Base-by-base conservation (phyloP, 1,139 yeast species). In the Diutina siamensis region DNA sequence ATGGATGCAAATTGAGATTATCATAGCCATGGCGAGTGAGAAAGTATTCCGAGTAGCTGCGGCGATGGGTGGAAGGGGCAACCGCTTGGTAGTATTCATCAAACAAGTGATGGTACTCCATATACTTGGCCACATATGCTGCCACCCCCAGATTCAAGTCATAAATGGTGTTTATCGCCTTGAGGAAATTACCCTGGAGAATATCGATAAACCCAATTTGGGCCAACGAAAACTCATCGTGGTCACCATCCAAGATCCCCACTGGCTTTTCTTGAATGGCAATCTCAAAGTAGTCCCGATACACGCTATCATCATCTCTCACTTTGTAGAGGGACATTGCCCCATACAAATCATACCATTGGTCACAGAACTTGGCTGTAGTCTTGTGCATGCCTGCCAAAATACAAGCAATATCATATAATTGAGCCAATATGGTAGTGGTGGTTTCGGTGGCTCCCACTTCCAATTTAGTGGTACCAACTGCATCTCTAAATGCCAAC, bases 341-440 rank as follows among this genome's bases (percentile, higher is more conserved):
- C 44, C 77, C 68, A 44, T 78, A 69, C 18, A 80, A 70, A 55
- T 85, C 95, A 58, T 79, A 83, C 95, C 95, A 86, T 1, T 74
- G 63, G 5, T 65, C 63, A 33, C 82, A 69, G 47, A 61, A 65
- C 15, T 62, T 63, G 2, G 75, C 57, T 22, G 80, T 78, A 0
- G 78, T 64, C 40, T 68, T 67, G 12, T 74, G 71, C 46, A 74
- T 69, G 1, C 89, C 89, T 1, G 79, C 68, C 47, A 75, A 55
- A 3, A 74, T 64, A 35, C 68, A 60, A 2, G 74, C 53, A 33
- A 76, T 53, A 45, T 72, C 76, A 47, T 62, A 61, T 15, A 76
- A 59, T 52, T 72, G 76, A 38, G 63, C 57, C 4, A 67, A 60
- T 22, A 74, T 62, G 12, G 50, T 38, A 17, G 42, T 46, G 10